Base-by-base conservation (phyloP, 257 asterid genomes). In the Nicotiana paniculata region DNA sequence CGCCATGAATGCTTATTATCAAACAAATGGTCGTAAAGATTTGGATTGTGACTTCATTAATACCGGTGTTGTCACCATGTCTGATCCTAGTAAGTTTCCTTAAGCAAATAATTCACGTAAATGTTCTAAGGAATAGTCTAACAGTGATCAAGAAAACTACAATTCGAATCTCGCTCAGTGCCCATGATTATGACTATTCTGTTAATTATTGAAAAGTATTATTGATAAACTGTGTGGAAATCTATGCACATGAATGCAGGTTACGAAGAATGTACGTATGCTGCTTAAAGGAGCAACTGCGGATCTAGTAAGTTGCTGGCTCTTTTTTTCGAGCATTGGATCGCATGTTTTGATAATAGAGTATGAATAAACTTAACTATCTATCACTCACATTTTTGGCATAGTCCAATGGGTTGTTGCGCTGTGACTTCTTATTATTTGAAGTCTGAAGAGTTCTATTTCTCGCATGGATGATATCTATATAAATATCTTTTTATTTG, bases 1-100 rank as follows among this genome's bases (percentile, higher is more conserved):
- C 51, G 91, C 91, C 43, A 89, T 91, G 94, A 91, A 91, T 24
- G 89, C 91, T 30, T 91, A 84, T 61, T 88, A 81, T 77, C 92
- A 91, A 68, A 76, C 87, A 80, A 62, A 84, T 13, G 92, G 90
- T n/a, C 85, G 86, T 55, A 74, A 80, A 5, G 87, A 63, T 21
- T 69, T 33, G 15, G 74, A 85, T 63, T 91, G 94, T 55, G 81
- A 86, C 80, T 88, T 91, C 78, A 8, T 17, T 7, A 28, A 39
- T 72, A 82, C 90, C 0, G 92, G 87, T 11, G 57, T 30, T 16
- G 13, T 88, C 39, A 82, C 85, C 7, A 30, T 74, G 13, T 37
- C 37, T 67, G 86, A 90, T 84, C 92, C 93, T 12, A 90, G 92
- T 90, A 86, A 88, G 90, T 82, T 64, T 48, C 1, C 54, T 9